These are phyloP conservation scores for Cryptosporidium ubiquitum DNA, from an alignment of 169 alveolate species.

Conservation along the genomic window DNA sequence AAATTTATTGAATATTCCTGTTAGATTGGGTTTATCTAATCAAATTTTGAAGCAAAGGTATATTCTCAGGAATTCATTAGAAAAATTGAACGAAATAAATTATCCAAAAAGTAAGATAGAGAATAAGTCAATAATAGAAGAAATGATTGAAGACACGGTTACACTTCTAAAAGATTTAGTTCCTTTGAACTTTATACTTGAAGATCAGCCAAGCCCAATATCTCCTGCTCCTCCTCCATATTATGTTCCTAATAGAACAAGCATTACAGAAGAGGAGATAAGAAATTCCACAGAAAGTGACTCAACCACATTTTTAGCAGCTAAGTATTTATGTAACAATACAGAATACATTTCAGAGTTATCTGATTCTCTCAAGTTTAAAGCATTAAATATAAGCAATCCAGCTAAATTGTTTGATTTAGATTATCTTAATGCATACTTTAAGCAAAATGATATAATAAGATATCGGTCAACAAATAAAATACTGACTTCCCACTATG, in stretches of 20 bases:
- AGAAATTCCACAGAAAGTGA: constrained; percentile 39
- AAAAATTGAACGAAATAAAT: constrained; percentile 14
- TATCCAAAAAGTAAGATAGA: constrained; percentile 1
- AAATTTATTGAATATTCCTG: constrained; percentile 28
- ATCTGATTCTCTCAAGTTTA: background rate
- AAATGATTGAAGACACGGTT: background rate
- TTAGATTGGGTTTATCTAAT: constrained; percentile 37
- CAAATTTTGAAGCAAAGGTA: constrained; percentile 65
- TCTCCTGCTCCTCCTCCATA: constrained; percentile 74
- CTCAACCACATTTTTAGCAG: constrained; percentile 64
- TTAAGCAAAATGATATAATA: constrained; percentile 4
- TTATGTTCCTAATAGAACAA: constrained; percentile 33
- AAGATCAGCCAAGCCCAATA: constrained; percentile 69
- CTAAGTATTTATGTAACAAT: constrained; percentile 58
- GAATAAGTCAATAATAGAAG: background rate
- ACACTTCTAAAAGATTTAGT: background rate
- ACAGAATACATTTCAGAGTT: constrained; percentile 20
- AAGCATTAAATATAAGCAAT: constrained; percentile 20
- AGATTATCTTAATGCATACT: background rate
- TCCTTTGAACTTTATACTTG: constrained; percentile 16
- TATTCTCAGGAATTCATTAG: constrained; percentile 41
- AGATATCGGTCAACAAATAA: background rate
- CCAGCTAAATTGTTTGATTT: constrained; percentile 40
- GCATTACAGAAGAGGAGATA: constrained; percentile 45
- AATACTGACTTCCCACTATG: constrained; percentile 24